Base-by-base conservation (phyloP, 257 asterid species). In the Craterostigma plantagineum region DNA sequence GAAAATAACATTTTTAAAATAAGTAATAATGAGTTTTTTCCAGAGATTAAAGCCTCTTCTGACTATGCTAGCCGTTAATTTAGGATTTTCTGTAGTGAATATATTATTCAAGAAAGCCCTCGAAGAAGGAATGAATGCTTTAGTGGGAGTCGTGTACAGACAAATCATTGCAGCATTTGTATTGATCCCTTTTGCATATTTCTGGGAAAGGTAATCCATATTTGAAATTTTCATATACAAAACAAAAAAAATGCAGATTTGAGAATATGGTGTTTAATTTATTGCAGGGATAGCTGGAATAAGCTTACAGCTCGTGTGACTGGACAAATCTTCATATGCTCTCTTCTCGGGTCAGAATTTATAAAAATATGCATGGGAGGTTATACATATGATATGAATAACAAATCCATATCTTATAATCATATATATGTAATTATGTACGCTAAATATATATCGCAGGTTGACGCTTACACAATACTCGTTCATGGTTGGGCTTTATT, bases 401-500 rank as follows among this genome's bases (percentile, higher is more conserved):
- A 23, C 4, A 23, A 2, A 23, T 23, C 6, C 30, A 23, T 23
- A 6, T 23, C 6, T 2, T 23, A 23, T 23, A 23, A 2, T 2
- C 6, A 23, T 23, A 23, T 23, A 23, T 23, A 23, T 23, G 6
- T 23, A 23, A 2, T 2, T 23, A 23, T 23, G 6, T 23, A 23
- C n/a, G n/a, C n/a, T 23, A 23, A 2, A 23, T 23, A 23, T 23
- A 23, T 23, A 23, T 23, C 6, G 30, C 63, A 84, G 96, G 78
- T 61, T 70, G 44, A 74, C 96, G 14, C 75, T 77, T 6, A 51
- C 76, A 1, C 87, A 70, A 38, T 74, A 74, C 55, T 55, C 79
- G 51, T 69, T 72, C 73, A 48, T 84, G 42, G 49, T 74, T 12
- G 96, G 96, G 16, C 82, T 84, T 7, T 68, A 72, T 50, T 70